Base-by-base conservation (phyloP, 306 rosid genomes). In the Nissolia schottii region DNA sequence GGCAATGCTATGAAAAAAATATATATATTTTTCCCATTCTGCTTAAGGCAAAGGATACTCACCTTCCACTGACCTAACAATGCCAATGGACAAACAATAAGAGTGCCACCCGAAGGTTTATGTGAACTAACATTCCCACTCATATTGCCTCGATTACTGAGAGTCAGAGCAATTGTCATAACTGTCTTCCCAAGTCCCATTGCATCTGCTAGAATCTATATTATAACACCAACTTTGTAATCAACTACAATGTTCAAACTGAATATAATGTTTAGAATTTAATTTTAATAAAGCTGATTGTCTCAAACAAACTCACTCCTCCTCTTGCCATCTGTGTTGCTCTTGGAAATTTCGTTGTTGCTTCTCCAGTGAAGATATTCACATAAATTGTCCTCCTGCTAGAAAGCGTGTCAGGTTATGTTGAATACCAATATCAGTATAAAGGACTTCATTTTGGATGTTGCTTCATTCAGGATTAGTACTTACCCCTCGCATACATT, bases 101-200 rank as follows among this genome's bases (percentile, higher is more conserved):
- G 88, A 56, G 98, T 89, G 67, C 98, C 95, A 32, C 96, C 96
- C 72, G 68, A 75, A 24, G 80, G 77, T 58, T 68, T 84, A 20
- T 18, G 7, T 0, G 70, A 25, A 23, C 37, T 64, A 16, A 14
- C 16, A 58, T 57, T 71, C 38, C n/a, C 69, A 40, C 74, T 77
- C 64, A 66, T 85, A 41, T 34, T 80, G 45, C 86, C 84, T 56
- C 83, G 55, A 80, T 85, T 56, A 87, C 73, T 80, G 55, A 90
- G 96, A 65, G 90, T 86, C 76, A 92, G 76, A 54, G 91, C 86
- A 75, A 92, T 90, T 58, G 96, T 86, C 98, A 92, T 92, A 61
- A 92, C 98, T 22, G 98, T 90, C 85, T 92, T 92, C 43, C 98
- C 98, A 63, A 92, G 98, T 63, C 98, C 98, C 98, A 92, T 92